These are phyloP conservation scores for Dactylellina sp. DNA, from an alignment of 2,329 filamentous ascomycete genomes.

Conservation along the genomic window DNA sequence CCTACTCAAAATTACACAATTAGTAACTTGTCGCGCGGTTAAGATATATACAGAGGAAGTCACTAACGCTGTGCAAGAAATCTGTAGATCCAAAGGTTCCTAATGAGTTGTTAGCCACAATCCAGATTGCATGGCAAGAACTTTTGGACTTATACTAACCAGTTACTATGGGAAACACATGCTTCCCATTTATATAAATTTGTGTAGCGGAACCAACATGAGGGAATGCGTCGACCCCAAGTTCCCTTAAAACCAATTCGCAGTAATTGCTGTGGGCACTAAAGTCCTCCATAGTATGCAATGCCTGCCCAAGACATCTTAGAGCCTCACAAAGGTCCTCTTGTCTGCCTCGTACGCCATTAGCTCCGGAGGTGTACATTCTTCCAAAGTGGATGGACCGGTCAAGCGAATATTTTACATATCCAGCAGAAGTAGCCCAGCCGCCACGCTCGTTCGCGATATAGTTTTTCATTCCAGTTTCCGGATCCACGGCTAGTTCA, in stretches of 20 bases:
- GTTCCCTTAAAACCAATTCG: slow-evolving; percentile 79
- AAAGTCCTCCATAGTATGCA: slow-evolving; percentile 84
- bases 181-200: slow-evolving; percentile 74
- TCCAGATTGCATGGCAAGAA: background rate
- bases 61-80: slow-evolving; percentile 77
- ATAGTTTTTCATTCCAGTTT: slow-evolving; percentile 99
- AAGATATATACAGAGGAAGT: background rate
- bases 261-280: slow-evolving; percentile 86
- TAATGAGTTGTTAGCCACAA: slow-evolving; percentile 65
- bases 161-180: slow-evolving; percentile 79
- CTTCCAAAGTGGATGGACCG: slow-evolving; percentile 82
- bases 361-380: slow-evolving; percentile 76
- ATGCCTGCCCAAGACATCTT: slow-evolving; percentile 78
- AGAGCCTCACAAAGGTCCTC: slow-evolving; percentile 84
- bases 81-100: slow-evolving; percentile 81
- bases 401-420: slow-evolving; percentile 79
- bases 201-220: slow-evolving; percentile 77
- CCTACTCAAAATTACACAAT: slow-evolving; percentile 5
- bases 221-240: slow-evolving; percentile 77
- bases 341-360: slow-evolving; percentile 72
- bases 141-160: slow-evolving; percentile 62
- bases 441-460: slow-evolving; percentile 88
- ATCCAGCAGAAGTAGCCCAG: slow-evolving; percentile 91
- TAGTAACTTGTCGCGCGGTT: background rate
- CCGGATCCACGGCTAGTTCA: slow-evolving; percentile 78